Percentiles rank a stretch among this genome's conserved stretches.
These are phyloP conservation scores for Akanthomyces muscarius DNA, from an alignment of 2,329 filamentous ascomycete genomes.

Conservation along the genomic window DNA sequence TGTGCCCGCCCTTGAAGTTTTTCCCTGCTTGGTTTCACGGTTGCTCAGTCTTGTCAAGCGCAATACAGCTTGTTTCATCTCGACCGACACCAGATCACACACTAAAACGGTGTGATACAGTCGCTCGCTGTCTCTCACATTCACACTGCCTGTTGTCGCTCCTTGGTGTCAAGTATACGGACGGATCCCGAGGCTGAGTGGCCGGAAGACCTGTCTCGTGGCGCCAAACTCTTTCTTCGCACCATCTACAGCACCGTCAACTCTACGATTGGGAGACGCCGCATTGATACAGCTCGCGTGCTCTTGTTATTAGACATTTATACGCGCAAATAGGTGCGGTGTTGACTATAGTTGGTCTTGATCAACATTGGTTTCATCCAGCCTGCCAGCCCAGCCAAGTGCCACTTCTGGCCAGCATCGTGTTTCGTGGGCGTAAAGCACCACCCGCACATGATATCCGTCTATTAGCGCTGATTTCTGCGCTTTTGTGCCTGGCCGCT, in stretches of 20 bases:
- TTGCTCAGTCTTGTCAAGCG: background rate
- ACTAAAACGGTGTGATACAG: conserved; percentile 10
- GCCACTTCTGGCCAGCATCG: background rate
- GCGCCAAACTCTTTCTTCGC: background rate
- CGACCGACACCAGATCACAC: background rate
- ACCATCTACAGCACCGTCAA: background rate
- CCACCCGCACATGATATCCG: background rate
- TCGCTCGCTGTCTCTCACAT: conserved; percentile 3
- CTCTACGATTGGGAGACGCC: background rate
- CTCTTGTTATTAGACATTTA: conserved; percentile 1
- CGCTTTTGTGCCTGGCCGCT: background rate
- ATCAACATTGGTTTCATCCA: background rate
- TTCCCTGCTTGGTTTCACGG: background rate
- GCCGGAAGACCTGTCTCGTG: background rate
- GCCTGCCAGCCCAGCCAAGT: background rate
- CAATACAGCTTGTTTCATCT: conserved; percentile 10
- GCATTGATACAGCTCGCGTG: background rate
- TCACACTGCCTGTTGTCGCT: background rate
- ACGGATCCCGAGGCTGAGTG: background rate
- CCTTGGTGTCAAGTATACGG: conserved; percentile 3
- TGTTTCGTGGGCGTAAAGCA: conserved; percentile 1
- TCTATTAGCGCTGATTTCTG: background rate
- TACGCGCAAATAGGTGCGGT: background rate
- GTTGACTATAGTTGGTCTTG: background rate
- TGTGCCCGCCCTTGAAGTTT: background rate